These are phyloP conservation scores for Fraxinus pennsylvanica DNA, from an alignment of 257 asterid species.

Conservation along the genomic window DNA sequence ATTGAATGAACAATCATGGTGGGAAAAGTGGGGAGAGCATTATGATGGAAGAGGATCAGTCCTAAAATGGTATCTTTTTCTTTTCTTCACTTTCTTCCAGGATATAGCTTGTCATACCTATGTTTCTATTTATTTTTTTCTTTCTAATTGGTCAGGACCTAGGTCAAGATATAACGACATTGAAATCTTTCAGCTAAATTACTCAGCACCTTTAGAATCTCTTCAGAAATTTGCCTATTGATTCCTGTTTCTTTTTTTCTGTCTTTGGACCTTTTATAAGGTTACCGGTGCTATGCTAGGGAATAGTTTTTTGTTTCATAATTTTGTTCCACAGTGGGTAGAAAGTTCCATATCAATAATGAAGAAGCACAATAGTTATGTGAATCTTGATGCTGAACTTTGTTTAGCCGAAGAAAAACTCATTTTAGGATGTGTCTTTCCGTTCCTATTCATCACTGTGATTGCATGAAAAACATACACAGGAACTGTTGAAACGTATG, in stretches of 20 bases:
- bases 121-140: slow-evolving; percentile 2
- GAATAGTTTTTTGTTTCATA: not conserved
- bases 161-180: not conserved
- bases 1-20: slow-evolving; percentile 96
- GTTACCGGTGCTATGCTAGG: not conserved
- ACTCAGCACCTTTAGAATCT: not conserved
- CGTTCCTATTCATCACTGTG: not conserved
- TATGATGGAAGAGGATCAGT: slow-evolving; percentile 99
- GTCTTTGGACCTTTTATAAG: not conserved
- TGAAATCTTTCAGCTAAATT: not conserved
- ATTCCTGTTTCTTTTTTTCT: not conserved
- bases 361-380: not conserved
- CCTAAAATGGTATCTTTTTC: slow-evolving; percentile 69
- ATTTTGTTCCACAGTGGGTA: not conserved
- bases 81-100: not conserved
- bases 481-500: not conserved
- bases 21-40: slow-evolving; percentile 99
- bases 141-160: not conserved
- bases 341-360: not conserved
- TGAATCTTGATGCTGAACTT: slow-evolving; percentile 1
- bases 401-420: slow-evolving; percentile 1
- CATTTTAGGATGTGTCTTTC: not conserved
- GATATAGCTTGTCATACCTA: not conserved
- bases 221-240: not conserved
- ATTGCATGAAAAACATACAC: not conserved